Evolutionary conservation across 768 basidiomycete species (phyloP).

Genomic region (Mycena kentingensis): DNA sequence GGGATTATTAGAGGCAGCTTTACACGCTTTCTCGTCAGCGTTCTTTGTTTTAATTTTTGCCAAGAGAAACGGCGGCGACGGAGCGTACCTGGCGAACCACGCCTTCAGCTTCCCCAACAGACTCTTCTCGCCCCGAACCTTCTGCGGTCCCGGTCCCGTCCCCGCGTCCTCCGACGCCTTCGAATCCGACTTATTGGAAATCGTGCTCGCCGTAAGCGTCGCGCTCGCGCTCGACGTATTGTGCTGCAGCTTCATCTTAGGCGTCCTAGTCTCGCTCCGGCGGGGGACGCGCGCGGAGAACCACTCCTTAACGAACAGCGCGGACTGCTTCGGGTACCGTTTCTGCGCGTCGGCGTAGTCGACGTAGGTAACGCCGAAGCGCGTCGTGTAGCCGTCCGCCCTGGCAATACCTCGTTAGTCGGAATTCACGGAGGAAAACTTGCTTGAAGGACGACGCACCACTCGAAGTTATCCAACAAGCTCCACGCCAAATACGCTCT

Average conservation of each 20-base stretch:
- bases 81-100: constrained; percentile 28
- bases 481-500: constrained; percentile 71
- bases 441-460: constrained; percentile 34
- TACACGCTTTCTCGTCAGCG: too few species aligned
- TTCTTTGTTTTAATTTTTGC: too few species aligned
- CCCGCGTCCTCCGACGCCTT: constrained; percentile 23
- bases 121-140: too few species aligned
- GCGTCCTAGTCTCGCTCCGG: background rate
- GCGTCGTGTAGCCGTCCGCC: constrained; percentile 70
- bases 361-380: constrained; percentile 73
- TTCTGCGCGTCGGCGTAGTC: constrained; percentile 70
- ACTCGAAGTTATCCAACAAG: constrained; percentile 73
- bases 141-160: constrained; percentile 15
- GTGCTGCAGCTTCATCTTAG: constrained; percentile 6
- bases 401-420: constrained; percentile 29
- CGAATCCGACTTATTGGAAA: constrained; percentile 4
- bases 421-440: background rate
- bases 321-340: constrained; percentile 65
- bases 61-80: too few species aligned
- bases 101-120: constrained; percentile 24
- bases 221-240: constrained; percentile 16
- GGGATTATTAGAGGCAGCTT: too few species aligned
- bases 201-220: constrained; percentile 26
- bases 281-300: constrained; percentile 38
- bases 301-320: constrained; percentile 58